Conservation (phyloP, 768 basidiomycete genomes). For the Termitomyces sp. region DNA sequence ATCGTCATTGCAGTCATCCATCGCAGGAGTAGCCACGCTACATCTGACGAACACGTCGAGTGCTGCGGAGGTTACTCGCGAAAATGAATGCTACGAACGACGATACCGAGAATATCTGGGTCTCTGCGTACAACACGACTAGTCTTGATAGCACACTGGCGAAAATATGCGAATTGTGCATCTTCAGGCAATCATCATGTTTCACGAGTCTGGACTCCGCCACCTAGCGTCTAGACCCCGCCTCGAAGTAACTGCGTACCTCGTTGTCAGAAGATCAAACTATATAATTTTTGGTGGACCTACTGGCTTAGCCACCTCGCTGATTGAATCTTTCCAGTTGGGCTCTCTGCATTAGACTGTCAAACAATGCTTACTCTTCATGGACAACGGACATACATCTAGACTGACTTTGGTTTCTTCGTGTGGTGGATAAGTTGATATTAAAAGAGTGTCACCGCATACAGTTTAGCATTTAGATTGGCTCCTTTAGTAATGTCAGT, state of each 20-base stretch:
- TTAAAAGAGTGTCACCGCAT: too few species aligned
- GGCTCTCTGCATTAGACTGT: neutral
- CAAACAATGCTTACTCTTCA: neutral
- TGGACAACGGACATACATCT: neutral
- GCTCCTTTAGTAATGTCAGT: neutral
- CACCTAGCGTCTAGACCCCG: neutral
- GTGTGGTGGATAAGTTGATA: neutral
- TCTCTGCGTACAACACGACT: conserved; percentile 3
- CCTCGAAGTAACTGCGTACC: neutral
- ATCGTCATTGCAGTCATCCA: conserved; percentile 74
- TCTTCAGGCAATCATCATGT: neutral
- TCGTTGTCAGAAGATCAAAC: neutral
- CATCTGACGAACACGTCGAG: conserved; percentile 9
- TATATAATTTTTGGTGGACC: neutral
- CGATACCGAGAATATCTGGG: conserved; percentile 16
- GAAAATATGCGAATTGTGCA: neutral
- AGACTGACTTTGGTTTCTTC: neutral
- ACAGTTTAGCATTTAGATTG: neutral
- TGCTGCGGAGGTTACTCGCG: conserved; percentile 14
- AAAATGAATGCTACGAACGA: conserved; percentile 16
- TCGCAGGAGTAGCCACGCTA: conserved; percentile 52
- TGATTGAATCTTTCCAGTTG: neutral
- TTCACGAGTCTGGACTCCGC: neutral
- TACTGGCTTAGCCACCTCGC: neutral
- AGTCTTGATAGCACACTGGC: neutral